Base-by-base conservation (phyloP, 2,329 filamentous ascomycete genomes). In the Knufia fluminis region DNA sequence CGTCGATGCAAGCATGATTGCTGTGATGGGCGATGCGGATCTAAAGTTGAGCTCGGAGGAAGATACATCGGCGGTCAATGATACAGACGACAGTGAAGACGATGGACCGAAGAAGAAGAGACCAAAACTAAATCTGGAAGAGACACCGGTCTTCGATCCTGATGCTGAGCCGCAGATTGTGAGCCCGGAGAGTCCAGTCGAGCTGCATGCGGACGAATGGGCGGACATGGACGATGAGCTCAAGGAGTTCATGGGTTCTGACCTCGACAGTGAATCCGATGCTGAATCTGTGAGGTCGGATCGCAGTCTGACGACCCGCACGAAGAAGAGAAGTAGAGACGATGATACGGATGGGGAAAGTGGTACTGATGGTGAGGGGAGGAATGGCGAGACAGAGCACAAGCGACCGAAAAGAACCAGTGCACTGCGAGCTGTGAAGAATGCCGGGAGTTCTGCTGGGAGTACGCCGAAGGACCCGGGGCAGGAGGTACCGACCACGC, bases 151-250 rank as follows among this genome's bases (percentile, higher is more conserved):
- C 8, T 71, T 76, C n/a, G 39, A 42, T 23, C 65, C 75, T 39
- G 68, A 75, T 52, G 75, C 75, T 0, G 73, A 76, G 43, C 71
- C 62, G 39, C 71, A 54, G n/a, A 46, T 50, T 19, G 31, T 56
- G 12, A 55, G 55, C 31, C 54, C 58, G n/a, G 49, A 51, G 20
- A 60, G 57, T 43, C 72, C 65, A 1, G 72, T 73, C 1, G 45
- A 48, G 20, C 76, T 80, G 53, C 75, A 80, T 46, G 74, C 70
- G 12, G 79, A 83, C 49, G 75, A 86, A 61, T 83, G 81, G 73
- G 76, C 71, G 3, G 73, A 70, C 8, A 75, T 78, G 1, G 82
- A 88, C 56, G 81, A 85, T 51, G 88, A 94, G 60, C 69, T 94
- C 8, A 79, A 78, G 12, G 86, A 87, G 40, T 90, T 92, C 57